Base-by-base conservation (phyloP, 2,329 filamentous ascomycete genomes). In the Pezicula rhizophila region DNA sequence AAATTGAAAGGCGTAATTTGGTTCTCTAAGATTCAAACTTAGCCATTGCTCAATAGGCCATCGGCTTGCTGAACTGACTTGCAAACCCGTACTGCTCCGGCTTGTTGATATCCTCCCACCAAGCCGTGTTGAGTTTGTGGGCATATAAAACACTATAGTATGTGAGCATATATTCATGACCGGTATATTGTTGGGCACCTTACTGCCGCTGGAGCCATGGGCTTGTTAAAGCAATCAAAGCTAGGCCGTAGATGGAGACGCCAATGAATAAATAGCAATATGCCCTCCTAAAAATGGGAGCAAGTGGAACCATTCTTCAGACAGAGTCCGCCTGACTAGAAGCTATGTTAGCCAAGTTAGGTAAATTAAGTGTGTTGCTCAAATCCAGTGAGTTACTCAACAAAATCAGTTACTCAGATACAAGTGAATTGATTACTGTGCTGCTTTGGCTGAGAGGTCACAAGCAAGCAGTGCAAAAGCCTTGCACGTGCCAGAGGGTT, bases 1-100 rank as follows among this genome's bases (percentile, higher is more conserved):
- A 97, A 69, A 42, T 79, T 82, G 65, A 97, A 96, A 0, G 92
- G 87, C 5, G 89, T 90, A 2, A 95, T 86, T 69, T 97, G 92
- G 58, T 90, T 89, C 63, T 82, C 87, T 92, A 57, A 0, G 45
- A 8, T 10, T 23, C 33, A 28, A 28, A 39, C 33, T 46, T 46
- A 49, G 44, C 40, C 28, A 25, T 28, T 33, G 10, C 12, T 37
- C 11, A 38, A 25, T 5, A 31, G 7, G 20, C 28, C 11, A 18
- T 5, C 12, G 34, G 23, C 12, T 6, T 33, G 42, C 25, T 31
- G 28, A 12, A 67, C 76, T 63, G 67, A 92, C 88, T 87, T 47
- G 88, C 82, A 66, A 96, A 96, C 0, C 91, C 91, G 75, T 89
- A 95, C 56, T 79, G 77, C 64, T 95, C 87, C 0, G 90, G 88